A percentile compares a stretch with the other conserved stretches of the same genome.
Evolutionary conservation across 1,284 basidiomycete species (phyloP).

Genomic region (Albatrellus sp.): DNA sequence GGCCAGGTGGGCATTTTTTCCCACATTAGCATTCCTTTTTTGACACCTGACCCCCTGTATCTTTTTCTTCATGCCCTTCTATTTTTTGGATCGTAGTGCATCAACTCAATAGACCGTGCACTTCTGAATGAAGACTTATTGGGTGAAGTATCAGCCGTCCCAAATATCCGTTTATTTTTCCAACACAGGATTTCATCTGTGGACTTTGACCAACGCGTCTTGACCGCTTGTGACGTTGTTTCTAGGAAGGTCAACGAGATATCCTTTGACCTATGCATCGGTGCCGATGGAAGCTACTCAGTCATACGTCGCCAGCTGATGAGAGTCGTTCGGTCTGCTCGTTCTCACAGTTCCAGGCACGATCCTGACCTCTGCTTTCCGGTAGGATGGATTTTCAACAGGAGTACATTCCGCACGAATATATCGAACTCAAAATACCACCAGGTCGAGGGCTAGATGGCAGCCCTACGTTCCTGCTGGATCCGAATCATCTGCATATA

Average conservation of each 20-base stretch:
- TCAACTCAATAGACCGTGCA: conserved; percentile 87
- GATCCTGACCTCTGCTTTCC: conserved; percentile 15
- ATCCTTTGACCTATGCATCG: conserved; percentile 75
- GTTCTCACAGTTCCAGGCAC: conserved; percentile 13
- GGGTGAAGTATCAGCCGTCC: conserved; percentile 48
- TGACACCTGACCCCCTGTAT: conserved; percentile 13
- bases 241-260: conserved; percentile 32
- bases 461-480: conserved; percentile 65
- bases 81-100: conserved; percentile 42
- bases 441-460: conserved; percentile 54
- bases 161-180: conserved; percentile 65
- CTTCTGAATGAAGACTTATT: conserved; percentile 83
- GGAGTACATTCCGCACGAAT: conserved; percentile 90
- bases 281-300: conserved; percentile 85
- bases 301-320: conserved; percentile 81
- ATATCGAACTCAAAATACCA: conserved; percentile 93
- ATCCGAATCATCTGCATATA: conserved; percentile 94
- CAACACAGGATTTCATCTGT: conserved; percentile 65
- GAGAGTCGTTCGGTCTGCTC: conserved; percentile 70
- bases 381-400: conserved; percentile 87
- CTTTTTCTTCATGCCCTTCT: conserved; percentile 13
- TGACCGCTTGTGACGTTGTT: conserved; percentile 34
- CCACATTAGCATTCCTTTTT: conserved; percentile 7
- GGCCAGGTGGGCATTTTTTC: conserved; percentile 50
- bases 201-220: conserved; percentile 59